Base-by-base conservation (phyloP, 2,329 filamentous ascomycete species). In the Curvularia sp. region DNA sequence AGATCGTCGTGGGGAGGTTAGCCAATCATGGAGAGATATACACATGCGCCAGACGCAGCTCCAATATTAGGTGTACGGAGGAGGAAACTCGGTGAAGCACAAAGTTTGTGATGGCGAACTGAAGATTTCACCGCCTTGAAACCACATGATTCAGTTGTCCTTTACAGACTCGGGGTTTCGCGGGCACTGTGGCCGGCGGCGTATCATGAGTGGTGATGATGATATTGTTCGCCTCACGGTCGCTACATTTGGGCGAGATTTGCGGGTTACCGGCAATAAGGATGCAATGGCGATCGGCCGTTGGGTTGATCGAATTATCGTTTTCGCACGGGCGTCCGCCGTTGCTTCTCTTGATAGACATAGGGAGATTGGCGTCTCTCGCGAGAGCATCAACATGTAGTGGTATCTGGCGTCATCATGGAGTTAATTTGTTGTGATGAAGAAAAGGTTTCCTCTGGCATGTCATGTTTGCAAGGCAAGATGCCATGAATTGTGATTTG, bases 261-360 rank as follows among this genome's bases (percentile, higher is more conserved):
- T 38, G 35, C 13, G 35, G 35, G 15, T 38, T 38, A 9, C 5
- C 15, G 31, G 20, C n/a, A 49, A 49, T 6, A 24, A 35, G 18
- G 31, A 49, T 18, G 20, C 30, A 38, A 49, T 49, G 30, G 15
- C 12, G 10, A 35, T 35, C 18, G 46, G 13, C 20, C 18, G 30
- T 48, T 24, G 46, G 12, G 12, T 48, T 8, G 35, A 48, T 22
- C 20, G 13, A 30, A 35, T 38, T 33, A 30, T 26, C 35, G 31
- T 20, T 43, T 35, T 13, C n/a, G 39, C 26, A 18, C 38, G 43
- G 39, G n/a, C 49, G 9, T n/a, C 39, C 12, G 30, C 18, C 12
- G 39, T 38, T 26, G 47, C 30, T 51, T 5, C 30, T 18, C 42
- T 33, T 51, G 47, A 56, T 56, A 47, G 33, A 6, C 33, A 43